Evolutionary conservation across 768 basidiomycete species (phyloP), one percentile per base, ranked within the genome.

Genomic region (Auricularia sp.): DNA sequence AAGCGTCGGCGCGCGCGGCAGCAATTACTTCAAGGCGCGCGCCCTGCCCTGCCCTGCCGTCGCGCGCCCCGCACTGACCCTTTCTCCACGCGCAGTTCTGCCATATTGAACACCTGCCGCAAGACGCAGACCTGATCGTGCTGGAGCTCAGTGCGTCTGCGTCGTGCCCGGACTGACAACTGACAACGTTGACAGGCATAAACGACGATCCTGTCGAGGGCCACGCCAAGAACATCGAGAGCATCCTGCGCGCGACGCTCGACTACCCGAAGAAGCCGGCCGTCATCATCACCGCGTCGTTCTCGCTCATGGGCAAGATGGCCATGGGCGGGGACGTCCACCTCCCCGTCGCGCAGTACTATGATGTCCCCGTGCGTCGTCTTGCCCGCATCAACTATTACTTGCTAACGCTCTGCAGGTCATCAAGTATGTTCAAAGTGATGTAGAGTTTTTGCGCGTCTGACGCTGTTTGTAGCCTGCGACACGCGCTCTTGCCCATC

Each of bases 21-120:
- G 51, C 11, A 64, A 64, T 42, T 64, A 64, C 23, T 64, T 64
- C 51, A 64, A 64, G 63, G 63, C 51, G 23, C 18, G 63, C 18
- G 6, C 36, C 12, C 39, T 42, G 8, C 8, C 12, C 8, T 14
- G 0, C 39, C 12, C 39, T 14, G 39, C 39, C 39, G 29, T 29
- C 29, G 29, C 39, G 39, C 7, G 7, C 8, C 8, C 39, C 39
- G 39, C 7, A 42, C 39, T 42, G 39, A 42, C 7, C 39, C 39
- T 14, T 42, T 7, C 39, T 42, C 39, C 39, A 14, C 39, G 8
- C 39, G 7, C 12, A 42, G 39, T 42, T 42, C 39, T 42, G 39
- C 39, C 39, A 42, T 42, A 42, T 42, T 42, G 39, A 42, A 14
- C 39, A 42, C 12, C 39, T 42, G 39, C 39, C 39, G 39, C 39